Base-by-base conservation (phyloP, 2,329 filamentous ascomycete genomes). In the Stromatinia cepivora region DNA sequence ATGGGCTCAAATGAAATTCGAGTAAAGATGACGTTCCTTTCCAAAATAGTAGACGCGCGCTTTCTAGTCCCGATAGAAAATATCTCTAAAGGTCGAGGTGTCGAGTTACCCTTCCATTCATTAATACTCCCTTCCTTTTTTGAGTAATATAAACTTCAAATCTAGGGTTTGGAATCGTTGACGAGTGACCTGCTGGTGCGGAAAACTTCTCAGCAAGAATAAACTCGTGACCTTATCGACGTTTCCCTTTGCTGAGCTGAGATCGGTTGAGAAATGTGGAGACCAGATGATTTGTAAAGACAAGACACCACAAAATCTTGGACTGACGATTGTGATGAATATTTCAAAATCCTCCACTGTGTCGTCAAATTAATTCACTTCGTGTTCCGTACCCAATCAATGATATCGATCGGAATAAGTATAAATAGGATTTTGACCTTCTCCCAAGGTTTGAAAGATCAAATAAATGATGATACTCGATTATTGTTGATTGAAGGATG, bases 151-250 rank as follows among this genome's bases (percentile, higher is more conserved):
- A 15, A 20, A 20, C 28, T 62, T 50, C 39, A 10, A 48, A 34
- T 36, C 7, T 4, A 25, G 39, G 31, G 59, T 4, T 63, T 39
- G 22, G n/a, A 28, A 39, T 28, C 22, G 31, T 25, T 7, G 45
- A 17, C 13, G 39, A 63, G 31, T 25, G 13, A 22, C 11, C 13
- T 36, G 31, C 8, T 36, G 10, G 25, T 48, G 28, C 8, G 45
- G 45, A 36, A 39, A 36, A 50, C 20, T 17, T 62, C 22, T 28
- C 31, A 52, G 46, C 13, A 50, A 52, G 61, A 63, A 46, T 4
- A 52, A 52, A 63, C 61, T 25, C 61, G 61, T 63, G 61, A 63
- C 46, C 31, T 63, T 72, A 59, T 57, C 66, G 46, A 45, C 36
- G 57, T 42, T 48, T n/a, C 69, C 59, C 50, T 61, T 57, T 34